Evolutionary conservation across 768 basidiomycete genomes (phyloP).

Genomic region (Lentinula lateritia): DNA sequence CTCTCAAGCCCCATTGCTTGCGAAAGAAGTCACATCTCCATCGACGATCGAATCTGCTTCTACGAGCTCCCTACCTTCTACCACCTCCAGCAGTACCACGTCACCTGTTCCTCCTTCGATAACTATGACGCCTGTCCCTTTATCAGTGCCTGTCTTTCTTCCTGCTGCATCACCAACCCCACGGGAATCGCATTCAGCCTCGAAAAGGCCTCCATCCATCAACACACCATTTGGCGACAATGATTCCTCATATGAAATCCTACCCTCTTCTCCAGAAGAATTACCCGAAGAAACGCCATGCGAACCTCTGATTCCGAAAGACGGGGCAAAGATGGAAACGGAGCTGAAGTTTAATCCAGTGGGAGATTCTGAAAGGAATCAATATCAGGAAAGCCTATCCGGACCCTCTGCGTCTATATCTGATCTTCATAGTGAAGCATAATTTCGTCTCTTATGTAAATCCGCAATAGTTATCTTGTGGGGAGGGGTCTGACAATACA

Average conservation of each 20-base stretch:
- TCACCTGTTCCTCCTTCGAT: slow-evolving; percentile 7
- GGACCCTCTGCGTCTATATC: not conserved
- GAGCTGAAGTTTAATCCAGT: too few relatives aligned
- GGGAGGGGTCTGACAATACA: too few relatives aligned
- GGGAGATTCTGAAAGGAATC: not conserved
- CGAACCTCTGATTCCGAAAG: slow-evolving; percentile 2
- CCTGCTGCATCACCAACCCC: not conserved
- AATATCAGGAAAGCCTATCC: not conserved
- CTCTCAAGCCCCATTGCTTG: not conserved
- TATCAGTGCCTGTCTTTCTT: slow-evolving; percentile 8
- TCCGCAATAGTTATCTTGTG: not conserved
- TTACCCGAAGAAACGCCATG: slow-evolving; percentile 20
- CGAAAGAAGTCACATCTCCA: slow-evolving; percentile 16
- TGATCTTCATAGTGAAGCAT: not conserved
- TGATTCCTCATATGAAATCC: slow-evolving; percentile 29
- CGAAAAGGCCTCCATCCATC: not conserved
- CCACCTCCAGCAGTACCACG: not conserved
- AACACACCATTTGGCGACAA: not conserved
- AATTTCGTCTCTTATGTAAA: not conserved
- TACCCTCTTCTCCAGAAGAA: slow-evolving; percentile 39
- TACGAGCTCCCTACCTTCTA: not conserved
- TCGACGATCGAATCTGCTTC: slow-evolving; percentile 9
- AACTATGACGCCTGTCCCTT: slow-evolving; percentile 9
- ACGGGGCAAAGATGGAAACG: not conserved
- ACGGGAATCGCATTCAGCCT: not conserved